Percentiles rank a stretch among this genome's conserved stretches.
phyloP scores from a whole-genome alignment of 179 eudicot species.

The Gypsophila paniculata region DNA sequence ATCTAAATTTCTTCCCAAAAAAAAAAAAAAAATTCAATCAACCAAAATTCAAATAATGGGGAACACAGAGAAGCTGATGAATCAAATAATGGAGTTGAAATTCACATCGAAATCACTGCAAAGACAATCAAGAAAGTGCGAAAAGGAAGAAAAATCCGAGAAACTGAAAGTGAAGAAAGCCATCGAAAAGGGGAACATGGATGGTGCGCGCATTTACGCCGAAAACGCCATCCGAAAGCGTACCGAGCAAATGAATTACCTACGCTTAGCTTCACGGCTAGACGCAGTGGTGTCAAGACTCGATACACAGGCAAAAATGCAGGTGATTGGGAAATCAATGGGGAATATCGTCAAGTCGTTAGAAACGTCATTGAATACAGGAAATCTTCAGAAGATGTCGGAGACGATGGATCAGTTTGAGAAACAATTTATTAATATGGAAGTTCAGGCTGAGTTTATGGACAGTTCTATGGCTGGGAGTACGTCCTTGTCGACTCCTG shows the following conservation, averaged over 20 bases:
- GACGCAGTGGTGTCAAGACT: slow-evolving; percentile 41
- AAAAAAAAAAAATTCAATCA: neutral
- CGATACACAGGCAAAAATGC: slow-evolving; percentile 46
- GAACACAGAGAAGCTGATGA: slow-evolving; percentile 46
- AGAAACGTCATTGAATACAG: slow-evolving; percentile 38
- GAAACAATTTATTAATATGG: slow-evolving; percentile 52
- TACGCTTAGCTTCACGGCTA: slow-evolving; percentile 40
- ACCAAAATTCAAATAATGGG: slow-evolving; percentile 27
- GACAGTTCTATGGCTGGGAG: slow-evolving; percentile 54
- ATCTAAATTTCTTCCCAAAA: slow-evolving; percentile 27
- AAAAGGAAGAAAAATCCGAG: slow-evolving; percentile 44
- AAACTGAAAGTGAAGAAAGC: slow-evolving; percentile 50
- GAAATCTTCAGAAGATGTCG: slow-evolving; percentile 49
- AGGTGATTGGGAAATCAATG: slow-evolving; percentile 40
- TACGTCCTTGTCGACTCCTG: slow-evolving; percentile 46
- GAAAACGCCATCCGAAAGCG: slow-evolving; percentile 49
- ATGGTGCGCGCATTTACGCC: slow-evolving; percentile 45
- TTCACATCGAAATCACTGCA: slow-evolving; percentile 49
- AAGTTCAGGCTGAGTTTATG: slow-evolving; percentile 48
- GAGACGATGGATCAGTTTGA: slow-evolving; percentile 49
- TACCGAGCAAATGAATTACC: slow-evolving; percentile 44
- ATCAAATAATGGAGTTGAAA: slow-evolving; percentile 50
- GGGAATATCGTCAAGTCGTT: slow-evolving; percentile 41
- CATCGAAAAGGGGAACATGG: slow-evolving; percentile 49
- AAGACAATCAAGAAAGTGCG: slow-evolving; percentile 48